Percentiles rank a stretch among this genome's conserved stretches.
phyloP scores from a whole-genome alignment of 192 early-diverging fungal genomes.

The Funneliformis geosporum region DNA sequence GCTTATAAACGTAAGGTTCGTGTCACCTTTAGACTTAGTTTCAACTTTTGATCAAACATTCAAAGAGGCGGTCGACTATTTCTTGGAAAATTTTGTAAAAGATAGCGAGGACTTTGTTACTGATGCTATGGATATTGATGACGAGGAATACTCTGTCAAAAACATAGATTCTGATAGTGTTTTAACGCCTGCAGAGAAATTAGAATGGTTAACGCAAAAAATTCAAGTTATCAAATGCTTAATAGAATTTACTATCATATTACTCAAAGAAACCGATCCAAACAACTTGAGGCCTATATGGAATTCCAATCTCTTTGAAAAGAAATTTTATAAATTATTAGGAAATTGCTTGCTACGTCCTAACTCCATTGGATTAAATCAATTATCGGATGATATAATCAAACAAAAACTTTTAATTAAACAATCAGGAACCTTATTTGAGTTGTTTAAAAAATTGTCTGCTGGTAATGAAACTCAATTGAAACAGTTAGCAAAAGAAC shows the following conservation, averaged over 20 bases:
- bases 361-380: conserved; percentile 41
- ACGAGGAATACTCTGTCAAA: conserved; percentile 1
- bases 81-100: conserved; percentile 37
- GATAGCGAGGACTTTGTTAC: not conserved
- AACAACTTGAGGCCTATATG: conserved; percentile 20
- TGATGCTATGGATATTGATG: conserved; percentile 25
- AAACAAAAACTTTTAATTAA: conserved; percentile 24
- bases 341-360: conserved; percentile 51
- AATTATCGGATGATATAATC: conserved; percentile 33
- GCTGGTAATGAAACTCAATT: not conserved
- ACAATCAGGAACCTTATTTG: conserved; percentile 35
- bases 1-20: conserved; percentile 34
- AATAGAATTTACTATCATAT: not conserved
- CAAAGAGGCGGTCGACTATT: conserved; percentile 21
- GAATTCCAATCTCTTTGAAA: conserved; percentile 35
- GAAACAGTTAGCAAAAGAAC: not conserved
- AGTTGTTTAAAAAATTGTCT: conserved; percentile 20
- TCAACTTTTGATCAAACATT: conserved; percentile 22
- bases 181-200: conserved; percentile 19
- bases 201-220: not conserved
- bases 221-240: not conserved
- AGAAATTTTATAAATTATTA: conserved; percentile 46
- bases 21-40: conserved; percentile 11
- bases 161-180: not conserved
- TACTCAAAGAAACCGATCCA: not conserved